These are phyloP conservation scores for Colletotrichum tabaci DNA, from an alignment of 2,329 filamentous ascomycete genomes.

Conservation along the genomic window DNA sequence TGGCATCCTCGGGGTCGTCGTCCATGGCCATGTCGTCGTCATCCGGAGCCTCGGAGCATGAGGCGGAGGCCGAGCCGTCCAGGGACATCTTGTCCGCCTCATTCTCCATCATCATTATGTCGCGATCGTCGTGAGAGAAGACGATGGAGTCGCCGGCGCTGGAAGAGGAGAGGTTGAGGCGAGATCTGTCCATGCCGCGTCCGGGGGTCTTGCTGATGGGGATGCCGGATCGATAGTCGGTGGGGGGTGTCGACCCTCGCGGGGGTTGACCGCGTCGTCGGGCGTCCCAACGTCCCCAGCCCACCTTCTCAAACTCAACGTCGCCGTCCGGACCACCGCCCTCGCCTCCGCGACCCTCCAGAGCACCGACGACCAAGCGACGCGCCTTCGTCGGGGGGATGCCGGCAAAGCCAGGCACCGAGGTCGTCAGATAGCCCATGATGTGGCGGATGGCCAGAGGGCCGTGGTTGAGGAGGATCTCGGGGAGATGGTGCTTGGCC, in stretches of 20 bases:
- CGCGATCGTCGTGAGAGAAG: slow-evolving; percentile 80
- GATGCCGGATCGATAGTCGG: slow-evolving; percentile 65
- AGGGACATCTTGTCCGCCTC: slow-evolving; percentile 97
- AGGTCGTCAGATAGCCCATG: slow-evolving; percentile 93
- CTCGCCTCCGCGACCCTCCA: slow-evolving; percentile 82
- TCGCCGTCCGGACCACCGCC: slow-evolving; percentile 76
- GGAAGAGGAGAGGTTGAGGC: slow-evolving; percentile 66
- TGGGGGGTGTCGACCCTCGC: slow-evolving; percentile 60
- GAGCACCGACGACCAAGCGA: slow-evolving; percentile 89
- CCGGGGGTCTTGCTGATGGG: slow-evolving; percentile 66
- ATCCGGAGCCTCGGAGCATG: slow-evolving; percentile 81
- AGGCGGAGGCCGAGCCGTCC: slow-evolving; percentile 78
- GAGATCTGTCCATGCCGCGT: slow-evolving; percentile 62
- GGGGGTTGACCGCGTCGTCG: slow-evolving; percentile 76
- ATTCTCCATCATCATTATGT: slow-evolving; percentile 80
- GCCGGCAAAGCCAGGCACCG: slow-evolving; percentile 91
- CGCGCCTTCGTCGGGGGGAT: slow-evolving; percentile 93
- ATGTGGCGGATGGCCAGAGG: slow-evolving; percentile 95
- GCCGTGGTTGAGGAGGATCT: slow-evolving; percentile 90
- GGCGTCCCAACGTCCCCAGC: slow-evolving; percentile 97
- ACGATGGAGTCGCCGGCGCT: slow-evolving; percentile 80
- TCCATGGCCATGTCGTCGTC: slow-evolving; percentile 76
- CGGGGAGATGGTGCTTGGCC: slow-evolving; percentile 90
- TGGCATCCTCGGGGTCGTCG: slow-evolving; percentile 87
- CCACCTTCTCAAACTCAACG: slow-evolving; percentile 93